Evolutionary conservation across 345 rosid genomes (phyloP).

Genomic region (Turnera subulata): DNA sequence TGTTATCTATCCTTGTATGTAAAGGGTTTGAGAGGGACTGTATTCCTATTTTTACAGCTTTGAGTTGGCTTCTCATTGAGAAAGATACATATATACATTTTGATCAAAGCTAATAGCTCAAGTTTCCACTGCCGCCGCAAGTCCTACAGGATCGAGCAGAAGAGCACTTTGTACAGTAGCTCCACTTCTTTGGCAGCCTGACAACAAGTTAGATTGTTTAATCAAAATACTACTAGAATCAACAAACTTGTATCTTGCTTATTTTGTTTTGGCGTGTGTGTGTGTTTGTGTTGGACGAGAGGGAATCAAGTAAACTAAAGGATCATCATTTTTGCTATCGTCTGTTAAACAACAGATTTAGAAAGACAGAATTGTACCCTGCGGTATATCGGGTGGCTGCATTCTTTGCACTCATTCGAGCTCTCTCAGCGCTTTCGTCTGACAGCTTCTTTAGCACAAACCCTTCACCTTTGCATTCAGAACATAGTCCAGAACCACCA

Average conservation of each 20-base stretch:
- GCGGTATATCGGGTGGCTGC: constrained; percentile 94
- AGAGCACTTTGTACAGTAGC: constrained; percentile 91
- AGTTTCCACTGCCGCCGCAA: constrained; percentile 76
- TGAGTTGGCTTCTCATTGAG: too few species aligned
- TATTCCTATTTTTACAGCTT: too few species aligned
- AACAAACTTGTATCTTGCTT: background rate
- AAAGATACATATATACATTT: too few species aligned
- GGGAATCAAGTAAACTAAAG: too few species aligned
- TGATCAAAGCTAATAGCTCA: constrained; percentile 41
- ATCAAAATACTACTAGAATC: constrained; percentile 8
- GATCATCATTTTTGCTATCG: too few species aligned
- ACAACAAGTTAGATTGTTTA: constrained; percentile 1
- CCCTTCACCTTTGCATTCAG: constrained; percentile 91
- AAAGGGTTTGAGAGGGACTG: too few species aligned
- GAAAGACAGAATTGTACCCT: constrained; percentile 45
- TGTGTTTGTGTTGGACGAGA: background rate
- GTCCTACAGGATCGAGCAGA: constrained; percentile 62
- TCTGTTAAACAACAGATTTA: background rate
- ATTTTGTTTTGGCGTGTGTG: background rate
- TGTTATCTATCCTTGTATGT: too few species aligned
- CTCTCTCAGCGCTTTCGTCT: constrained; percentile 67
- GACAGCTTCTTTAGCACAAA: constrained; percentile 75
- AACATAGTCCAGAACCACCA: constrained; percentile 77
- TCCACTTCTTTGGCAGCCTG: constrained; percentile 99
- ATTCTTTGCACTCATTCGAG: constrained; percentile 69